Base-by-base conservation (phyloP, 83 land plant genomes). In the Picea abies region DNA sequence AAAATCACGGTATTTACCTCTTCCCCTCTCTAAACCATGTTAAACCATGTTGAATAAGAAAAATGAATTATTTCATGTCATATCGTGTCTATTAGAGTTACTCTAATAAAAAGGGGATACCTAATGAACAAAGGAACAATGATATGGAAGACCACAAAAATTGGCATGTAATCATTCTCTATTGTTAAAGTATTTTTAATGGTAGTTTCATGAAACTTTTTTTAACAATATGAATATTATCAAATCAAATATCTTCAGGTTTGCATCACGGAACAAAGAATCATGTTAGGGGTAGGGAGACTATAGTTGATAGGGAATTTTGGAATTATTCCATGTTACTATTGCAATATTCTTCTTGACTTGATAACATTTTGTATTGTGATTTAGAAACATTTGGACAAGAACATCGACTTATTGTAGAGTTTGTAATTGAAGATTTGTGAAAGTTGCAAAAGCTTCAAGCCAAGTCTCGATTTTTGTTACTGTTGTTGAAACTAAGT, bases 361-460 rank as follows among this genome's bases (percentile, higher is more conserved):
- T 22, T 41, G 58, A 73, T 44, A 52, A 73, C 25, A 47, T 73
- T 78, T 32, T 78, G 25, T 25, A 20, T 60, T 82, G 82, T 72
- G 25, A 56, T 80, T 75, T 87, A 97, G 99, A 91, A 78, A 92
- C 97, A 44, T 97, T 97, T 90, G 96, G 94, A 60, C 84, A 94
- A 23, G 96, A 94, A 69, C 86, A 84, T 63, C 96, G 99, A 19
- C 99, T 99, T 44, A 96, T 97, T 82, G 97, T 97, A 79, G 97
- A 94, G 86, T 97, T 97, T 89, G 98, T 99, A 64, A 81, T 96
- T 77, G 99, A 97, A 58, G 90, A 97, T 80, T 81, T 92, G 32
- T 90, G 88, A 49, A 94, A 73, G 73, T 66, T 96, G 82, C 90
- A 85, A 87, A 75, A 87, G 79, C 85, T 56, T 56, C 58, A 56